These are phyloP conservation scores for Chamaecrista fasciculata DNA, from an alignment of 306 rosid genomes.

Conservation along the genomic window DNA sequence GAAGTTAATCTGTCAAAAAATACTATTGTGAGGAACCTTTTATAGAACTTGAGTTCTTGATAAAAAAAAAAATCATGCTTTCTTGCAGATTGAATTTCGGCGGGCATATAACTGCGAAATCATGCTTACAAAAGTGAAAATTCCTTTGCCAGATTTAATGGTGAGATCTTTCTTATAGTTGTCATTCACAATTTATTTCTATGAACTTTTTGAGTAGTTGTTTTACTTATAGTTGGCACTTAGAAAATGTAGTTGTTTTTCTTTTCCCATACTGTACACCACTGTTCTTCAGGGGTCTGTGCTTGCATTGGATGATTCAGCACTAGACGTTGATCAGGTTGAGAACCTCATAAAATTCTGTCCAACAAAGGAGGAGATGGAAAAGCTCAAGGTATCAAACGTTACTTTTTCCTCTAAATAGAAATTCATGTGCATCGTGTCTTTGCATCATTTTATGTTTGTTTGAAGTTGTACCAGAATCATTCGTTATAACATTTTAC, in stretches of 20 bases:
- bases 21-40: neutral
- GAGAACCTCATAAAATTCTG: constrained; percentile 96
- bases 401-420: constrained; percentile 7
- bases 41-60: constrained; percentile 28
- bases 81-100: constrained; percentile 90
- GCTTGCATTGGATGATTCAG: constrained; percentile 82
- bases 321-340: constrained; percentile 77
- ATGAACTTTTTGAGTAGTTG: constrained; percentile 27
- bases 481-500: constrained; percentile 36
- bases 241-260: neutral
- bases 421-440: constrained; percentile 22
- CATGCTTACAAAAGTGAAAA: constrained; percentile 95
- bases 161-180: constrained; percentile 48
- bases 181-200: constrained; percentile 17
- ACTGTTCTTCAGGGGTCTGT: constrained; percentile 57
- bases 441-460: constrained; percentile 29
- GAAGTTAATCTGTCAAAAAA: constrained; percentile 8
- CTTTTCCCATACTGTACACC: constrained; percentile 24
- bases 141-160: constrained; percentile 90
- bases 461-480: constrained; percentile 27
- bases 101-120: constrained; percentile 98
- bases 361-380: constrained; percentile 97
- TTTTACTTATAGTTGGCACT: too few species aligned
- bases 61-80: constrained; percentile 15
- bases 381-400: constrained; percentile 64